These are phyloP conservation scores for Pseudogymnoascus sp. DNA, from an alignment of 2,329 filamentous ascomycete species.

Conservation along the genomic window DNA sequence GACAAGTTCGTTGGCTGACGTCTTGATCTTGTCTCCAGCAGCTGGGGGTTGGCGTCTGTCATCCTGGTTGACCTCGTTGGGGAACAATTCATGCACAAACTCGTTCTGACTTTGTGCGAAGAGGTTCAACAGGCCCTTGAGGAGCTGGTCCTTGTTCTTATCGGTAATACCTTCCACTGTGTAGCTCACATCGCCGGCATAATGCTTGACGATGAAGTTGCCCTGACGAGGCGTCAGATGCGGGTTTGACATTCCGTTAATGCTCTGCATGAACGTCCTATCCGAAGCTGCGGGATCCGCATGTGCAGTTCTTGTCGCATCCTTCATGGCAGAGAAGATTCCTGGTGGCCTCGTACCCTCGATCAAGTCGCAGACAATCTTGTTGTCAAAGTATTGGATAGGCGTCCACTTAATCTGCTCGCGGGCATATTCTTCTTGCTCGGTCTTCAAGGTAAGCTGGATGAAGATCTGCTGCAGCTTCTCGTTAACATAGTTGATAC, in stretches of 20 bases:
- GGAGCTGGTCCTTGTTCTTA: conserved; percentile 96
- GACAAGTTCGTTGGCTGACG: conserved; percentile 89
- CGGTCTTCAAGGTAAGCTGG: conserved; percentile 88
- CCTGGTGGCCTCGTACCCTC: conserved; percentile 85
- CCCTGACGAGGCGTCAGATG: conserved; percentile 90
- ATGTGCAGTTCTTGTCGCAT: conserved; percentile 96
- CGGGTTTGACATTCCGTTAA: conserved; percentile 84
- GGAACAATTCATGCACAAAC: conserved; percentile 86
- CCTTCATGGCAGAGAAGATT: conserved; percentile 91
- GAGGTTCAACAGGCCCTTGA: conserved; percentile 87
- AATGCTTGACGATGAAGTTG: conserved; percentile 98
- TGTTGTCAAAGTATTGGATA: conserved; percentile 99
- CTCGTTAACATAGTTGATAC: conserved; percentile 99
- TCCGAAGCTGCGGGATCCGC: conserved; percentile 92
- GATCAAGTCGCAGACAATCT: conserved; percentile 94
- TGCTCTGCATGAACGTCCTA: conserved; percentile 86
- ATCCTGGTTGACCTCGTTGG: conserved; percentile 87
- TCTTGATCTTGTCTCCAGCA: conserved; percentile 91
- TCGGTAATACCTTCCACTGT: conserved; percentile 95
- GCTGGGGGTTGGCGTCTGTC: conserved; percentile 91
- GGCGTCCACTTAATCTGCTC: conserved; percentile 98
- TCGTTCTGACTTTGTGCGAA: conserved; percentile 75
- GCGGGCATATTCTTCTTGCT: conserved; percentile 92
- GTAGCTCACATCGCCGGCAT: conserved; percentile 93
- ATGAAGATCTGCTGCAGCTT: conserved; percentile 99